phyloP scores from a whole-genome alignment of 768 basidiomycete species.

The Trametes cinnabarina region DNA sequence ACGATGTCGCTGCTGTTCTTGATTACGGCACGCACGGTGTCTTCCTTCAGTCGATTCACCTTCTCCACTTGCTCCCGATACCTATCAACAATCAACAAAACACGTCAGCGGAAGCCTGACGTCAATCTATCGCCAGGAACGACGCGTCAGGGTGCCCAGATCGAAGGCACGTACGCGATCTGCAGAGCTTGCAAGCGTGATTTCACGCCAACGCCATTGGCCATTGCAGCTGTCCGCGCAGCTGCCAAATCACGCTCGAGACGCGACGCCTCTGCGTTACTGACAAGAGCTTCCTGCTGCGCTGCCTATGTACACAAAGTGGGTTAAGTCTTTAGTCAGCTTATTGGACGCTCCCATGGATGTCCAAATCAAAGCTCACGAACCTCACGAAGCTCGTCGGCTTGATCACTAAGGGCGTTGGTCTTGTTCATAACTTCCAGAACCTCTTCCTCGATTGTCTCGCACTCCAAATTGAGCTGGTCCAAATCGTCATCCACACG shows the following conservation, averaged over 20 bases:
- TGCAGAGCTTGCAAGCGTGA: constrained; percentile 72
- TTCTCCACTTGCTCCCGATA: constrained; percentile 80
- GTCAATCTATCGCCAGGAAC: neutral
- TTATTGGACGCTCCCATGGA: neutral
- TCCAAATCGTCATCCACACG: constrained; percentile 83
- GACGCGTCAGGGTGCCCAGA: neutral
- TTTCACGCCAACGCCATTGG: constrained; percentile 82
- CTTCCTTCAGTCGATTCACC: constrained; percentile 70
- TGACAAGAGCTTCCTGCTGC: constrained; percentile 69
- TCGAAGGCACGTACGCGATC: constrained; percentile 63
- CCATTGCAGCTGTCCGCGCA: constrained; percentile 71
- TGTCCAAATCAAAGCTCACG: constrained; percentile 22
- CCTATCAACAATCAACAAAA: constrained; percentile 38
- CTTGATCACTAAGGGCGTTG: constrained; percentile 64
- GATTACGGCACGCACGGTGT: constrained; percentile 75
- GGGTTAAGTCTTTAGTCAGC: neutral
- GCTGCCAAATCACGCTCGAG: constrained; percentile 72
- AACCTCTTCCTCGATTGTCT: constrained; percentile 79
- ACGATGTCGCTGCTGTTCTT: constrained; percentile 85
- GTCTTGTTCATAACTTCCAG: constrained; percentile 74
- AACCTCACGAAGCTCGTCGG: constrained; percentile 81
- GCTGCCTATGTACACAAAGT: constrained; percentile 50
- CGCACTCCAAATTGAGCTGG: constrained; percentile 69
- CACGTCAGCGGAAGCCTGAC: neutral
- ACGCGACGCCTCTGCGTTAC: constrained; percentile 61